These are phyloP conservation scores for Rugiboletus extremiorientalis DNA, from an alignment of 1,284 basidiomycete species.

Conservation along the genomic window DNA sequence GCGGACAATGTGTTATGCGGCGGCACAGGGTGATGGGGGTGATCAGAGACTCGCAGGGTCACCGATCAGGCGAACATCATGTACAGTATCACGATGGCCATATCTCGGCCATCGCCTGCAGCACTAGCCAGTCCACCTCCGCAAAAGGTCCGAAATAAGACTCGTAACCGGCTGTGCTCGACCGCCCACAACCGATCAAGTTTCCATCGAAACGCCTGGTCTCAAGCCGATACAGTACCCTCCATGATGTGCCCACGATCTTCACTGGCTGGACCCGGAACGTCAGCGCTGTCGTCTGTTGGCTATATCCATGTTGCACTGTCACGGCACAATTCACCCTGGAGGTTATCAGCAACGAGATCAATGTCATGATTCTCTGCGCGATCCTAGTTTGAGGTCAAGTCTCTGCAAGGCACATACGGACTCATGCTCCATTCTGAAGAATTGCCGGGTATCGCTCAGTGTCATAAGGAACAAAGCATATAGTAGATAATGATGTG, in stretches of 20 bases:
- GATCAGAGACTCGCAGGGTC: too few relatives aligned
- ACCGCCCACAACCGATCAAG: neutral
- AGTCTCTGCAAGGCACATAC: neutral
- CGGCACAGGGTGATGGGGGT: neutral
- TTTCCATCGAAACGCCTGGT: neutral
- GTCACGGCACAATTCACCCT: neutral
- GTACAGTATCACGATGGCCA: neutral
- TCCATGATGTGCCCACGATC: too few relatives aligned
- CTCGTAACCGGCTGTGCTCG: neutral
- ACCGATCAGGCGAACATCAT: neutral
- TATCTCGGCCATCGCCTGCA: neutral
- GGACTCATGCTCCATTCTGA: neutral
- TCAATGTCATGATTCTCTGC: neutral
- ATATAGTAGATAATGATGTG: neutral
- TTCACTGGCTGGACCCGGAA: neutral
- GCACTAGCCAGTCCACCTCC: neutral
- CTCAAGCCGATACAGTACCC: too few relatives aligned
- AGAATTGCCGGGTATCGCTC: conserved; percentile 1
- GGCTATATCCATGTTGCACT: neutral
- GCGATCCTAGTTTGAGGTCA: neutral
- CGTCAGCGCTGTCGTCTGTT: too few relatives aligned
- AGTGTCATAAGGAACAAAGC: neutral
- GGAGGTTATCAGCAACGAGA: neutral
- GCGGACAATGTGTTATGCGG: neutral
- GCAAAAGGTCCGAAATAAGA: neutral